phyloP scores from a whole-genome alignment of 495 filamentous ascomycete genomes.

The Annulohypoxylon moriforme region DNA sequence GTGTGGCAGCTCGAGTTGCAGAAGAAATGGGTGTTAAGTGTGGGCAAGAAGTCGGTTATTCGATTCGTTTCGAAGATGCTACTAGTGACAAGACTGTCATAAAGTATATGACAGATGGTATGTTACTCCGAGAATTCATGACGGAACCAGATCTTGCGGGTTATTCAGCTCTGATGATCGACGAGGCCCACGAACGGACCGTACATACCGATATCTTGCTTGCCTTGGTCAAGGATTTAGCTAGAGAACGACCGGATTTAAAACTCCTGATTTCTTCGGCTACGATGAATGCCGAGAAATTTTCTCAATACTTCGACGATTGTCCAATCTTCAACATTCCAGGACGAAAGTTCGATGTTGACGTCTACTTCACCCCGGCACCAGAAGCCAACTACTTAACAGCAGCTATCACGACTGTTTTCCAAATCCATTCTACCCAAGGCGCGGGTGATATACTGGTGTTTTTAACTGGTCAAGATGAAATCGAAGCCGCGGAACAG shows the following conservation, averaged over 20 bases:
- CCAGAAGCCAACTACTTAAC: constrained; percentile 96
- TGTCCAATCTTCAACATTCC: constrained; percentile 97
- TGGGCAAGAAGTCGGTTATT: constrained; percentile 94
- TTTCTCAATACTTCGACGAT: constrained; percentile 92
- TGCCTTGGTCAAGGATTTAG: constrained; percentile 91
- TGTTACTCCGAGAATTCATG: constrained; percentile 91
- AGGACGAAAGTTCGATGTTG: constrained; percentile 88
- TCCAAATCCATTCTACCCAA: constrained; percentile 94
- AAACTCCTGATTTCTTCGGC: constrained; percentile 95
- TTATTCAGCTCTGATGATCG: constrained; percentile 95
- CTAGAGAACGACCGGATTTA: constrained; percentile 84
- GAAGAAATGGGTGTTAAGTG: constrained; percentile 94
- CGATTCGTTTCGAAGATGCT: constrained; percentile 94
- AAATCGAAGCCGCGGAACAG: constrained; percentile 86
- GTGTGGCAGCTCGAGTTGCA: constrained; percentile 91
- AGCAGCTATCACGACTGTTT: constrained; percentile 91
- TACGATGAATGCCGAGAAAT: constrained; percentile 95
- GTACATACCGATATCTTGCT: constrained; percentile 92
- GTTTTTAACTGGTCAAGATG: constrained; percentile 90
- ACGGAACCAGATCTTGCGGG: constrained; percentile 85
- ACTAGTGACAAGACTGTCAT: constrained; percentile 93
- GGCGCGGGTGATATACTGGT: constrained; percentile 89
- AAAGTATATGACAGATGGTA: constrained; percentile 99
- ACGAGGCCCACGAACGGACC: constrained; percentile 96
- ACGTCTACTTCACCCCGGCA: constrained; percentile 90